A percentile compares a stretch with the other conserved stretches of the same genome.
phyloP scores from a whole-genome alignment of 345 rosid species.

The Aquilaria malaccensis region DNA sequence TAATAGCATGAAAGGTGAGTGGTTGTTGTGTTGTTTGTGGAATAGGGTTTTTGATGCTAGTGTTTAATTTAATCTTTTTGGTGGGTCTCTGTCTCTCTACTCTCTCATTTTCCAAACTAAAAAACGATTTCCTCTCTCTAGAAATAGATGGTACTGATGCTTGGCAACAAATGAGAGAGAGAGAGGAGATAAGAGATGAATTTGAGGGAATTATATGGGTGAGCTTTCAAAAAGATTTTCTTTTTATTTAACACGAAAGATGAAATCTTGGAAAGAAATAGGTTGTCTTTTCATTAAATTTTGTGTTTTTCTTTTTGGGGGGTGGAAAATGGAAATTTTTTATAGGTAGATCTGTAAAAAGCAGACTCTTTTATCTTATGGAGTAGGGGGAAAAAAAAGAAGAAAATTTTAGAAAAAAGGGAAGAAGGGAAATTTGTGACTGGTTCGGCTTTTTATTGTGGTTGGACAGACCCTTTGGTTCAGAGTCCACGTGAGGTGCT shows the following conservation, averaged over 20 bases:
- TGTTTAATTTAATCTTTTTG: constrained; percentile 21
- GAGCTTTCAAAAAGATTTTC: constrained; percentile 39
- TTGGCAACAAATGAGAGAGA: not conserved
- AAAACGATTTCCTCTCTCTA: too few relatives aligned
- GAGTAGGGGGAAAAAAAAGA: not conserved
- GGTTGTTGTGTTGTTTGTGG: constrained; percentile 16
- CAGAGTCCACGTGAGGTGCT: constrained; percentile 99
- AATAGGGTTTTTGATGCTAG: constrained; percentile 9
- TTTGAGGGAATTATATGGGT: constrained; percentile 85
- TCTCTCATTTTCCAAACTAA: not conserved
- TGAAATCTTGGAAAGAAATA: constrained; percentile 17
- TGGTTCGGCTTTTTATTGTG: constrained; percentile 37
- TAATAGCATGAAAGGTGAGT: constrained; percentile 38
- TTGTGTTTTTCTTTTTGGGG: too few relatives aligned
- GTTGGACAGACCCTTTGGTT: constrained; percentile 83
- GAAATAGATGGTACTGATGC: too few relatives aligned
- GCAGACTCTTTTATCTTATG: too few relatives aligned
- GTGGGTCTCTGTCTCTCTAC: constrained; percentile 31
- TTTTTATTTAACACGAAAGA: not conserved
- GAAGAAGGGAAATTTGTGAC: constrained; percentile 3
- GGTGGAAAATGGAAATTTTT: too few relatives aligned
- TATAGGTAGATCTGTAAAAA: too few relatives aligned
- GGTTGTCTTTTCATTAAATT: constrained; percentile 8
- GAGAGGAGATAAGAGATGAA: constrained; percentile 22
- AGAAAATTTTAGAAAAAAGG: not conserved